Conservation (phyloP, 495 filamentous ascomycete genomes). For the Parathielavia appendiculata region DNA sequence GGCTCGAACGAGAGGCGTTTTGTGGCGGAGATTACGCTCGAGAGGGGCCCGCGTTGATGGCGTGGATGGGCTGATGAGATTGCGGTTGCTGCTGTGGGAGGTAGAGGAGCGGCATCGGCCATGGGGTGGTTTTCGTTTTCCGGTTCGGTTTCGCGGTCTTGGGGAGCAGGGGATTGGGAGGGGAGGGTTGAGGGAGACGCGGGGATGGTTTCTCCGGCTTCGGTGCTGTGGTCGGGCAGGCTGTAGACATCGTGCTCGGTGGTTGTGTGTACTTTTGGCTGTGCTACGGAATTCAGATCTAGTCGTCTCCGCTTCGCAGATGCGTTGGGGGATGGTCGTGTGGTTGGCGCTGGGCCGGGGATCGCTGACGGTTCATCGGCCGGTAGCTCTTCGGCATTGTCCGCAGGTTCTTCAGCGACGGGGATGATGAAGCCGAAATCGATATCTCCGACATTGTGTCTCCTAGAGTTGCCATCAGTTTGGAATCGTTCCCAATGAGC, state of each 20-base stretch:
- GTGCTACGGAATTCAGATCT: conserved; percentile 5
- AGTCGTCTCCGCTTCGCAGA: conserved; percentile 39
- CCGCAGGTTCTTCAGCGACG: conserved; percentile 22
- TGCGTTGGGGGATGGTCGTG: conserved; percentile 37
- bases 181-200: neutral
- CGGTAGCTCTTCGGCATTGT: conserved; percentile 3
- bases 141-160: neutral
- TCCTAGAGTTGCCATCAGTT: conserved; percentile 19
- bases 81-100: neutral
- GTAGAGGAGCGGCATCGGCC: conserved; percentile 11
- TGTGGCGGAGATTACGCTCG: conserved; percentile 16
- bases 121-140: conserved; percentile 9
- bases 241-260: conserved; percentile 20
- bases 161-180: neutral
- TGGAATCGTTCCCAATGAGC: neutral
- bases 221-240: conserved; percentile 19
- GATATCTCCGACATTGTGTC: conserved; percentile 43
- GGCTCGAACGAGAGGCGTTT: conserved; percentile 11
- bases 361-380: conserved; percentile 15
- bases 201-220: conserved; percentile 5
- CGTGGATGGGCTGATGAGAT: neutral
- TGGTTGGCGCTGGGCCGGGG: conserved; percentile 13
- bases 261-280: neutral
- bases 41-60: conserved; percentile 8
- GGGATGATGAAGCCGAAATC: conserved; percentile 44